Base-by-base conservation (phyloP, 2,329 filamentous ascomycete species). In the Fusarium zealandicum region DNA sequence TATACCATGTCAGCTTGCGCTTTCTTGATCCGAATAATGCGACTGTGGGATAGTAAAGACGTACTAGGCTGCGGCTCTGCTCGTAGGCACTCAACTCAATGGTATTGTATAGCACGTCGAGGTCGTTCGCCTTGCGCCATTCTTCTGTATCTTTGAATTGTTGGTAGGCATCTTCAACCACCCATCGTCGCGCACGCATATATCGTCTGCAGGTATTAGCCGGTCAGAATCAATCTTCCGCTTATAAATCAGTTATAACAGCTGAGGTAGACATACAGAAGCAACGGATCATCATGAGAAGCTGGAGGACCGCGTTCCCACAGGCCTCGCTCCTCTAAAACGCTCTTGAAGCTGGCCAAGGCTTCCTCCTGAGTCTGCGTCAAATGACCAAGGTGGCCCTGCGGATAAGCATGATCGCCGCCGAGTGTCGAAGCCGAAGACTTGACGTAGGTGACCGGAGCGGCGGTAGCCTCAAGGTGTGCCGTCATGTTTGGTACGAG, bases 81-180 rank as follows among this genome's bases (percentile, higher is more conserved):
- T 96, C 92, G 71, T 93, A 97, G 50, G 92, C 88, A 3, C 90
- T 84, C 17, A 93, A 76, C 54, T 96, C 91, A 68, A 97, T 96
- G 27, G 90, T 93, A 70, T 90, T 84, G 76, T 96, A 97, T 31
- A 97, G 80, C 37, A 85, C 79, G 57, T 92, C 85, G 41, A 96
- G 82, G 63, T 90, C 80, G 72, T 93, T 93, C 58, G 90, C 86
- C 64, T 84, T 84, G 56, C 93, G 86, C 90, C 93, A 97, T 53
- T 90, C 85, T 74, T 96, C 92, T 1, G 92, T 96, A 48, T 92
- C 90, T 68, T 88, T 87, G 77, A 96, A 96, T 76, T 97, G 93
- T 54, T 78, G 82, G 71, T 88, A 88, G 11, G 93, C 93, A 63
- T 93, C 92, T 63, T 86, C 76, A 9, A 90, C 83, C 22, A 88